A percentile compares a stretch with the other conserved stretches of the same genome.
Conservation (phyloP, 2,329 filamentous ascomycete genomes). For the Cercospora sp. region DNA sequence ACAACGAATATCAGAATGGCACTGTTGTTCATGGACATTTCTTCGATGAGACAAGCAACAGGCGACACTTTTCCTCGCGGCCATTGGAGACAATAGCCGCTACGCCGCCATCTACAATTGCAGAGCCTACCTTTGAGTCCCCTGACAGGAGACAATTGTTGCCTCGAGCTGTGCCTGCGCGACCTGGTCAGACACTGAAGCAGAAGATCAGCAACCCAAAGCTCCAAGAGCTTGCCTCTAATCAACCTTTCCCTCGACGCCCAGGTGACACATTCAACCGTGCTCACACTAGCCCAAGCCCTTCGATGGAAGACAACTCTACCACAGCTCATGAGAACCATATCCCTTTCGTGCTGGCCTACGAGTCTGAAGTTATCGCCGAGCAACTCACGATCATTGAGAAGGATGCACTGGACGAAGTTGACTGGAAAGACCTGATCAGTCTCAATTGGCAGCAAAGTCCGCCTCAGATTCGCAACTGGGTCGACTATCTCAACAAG, state of each 20-base stretch:
- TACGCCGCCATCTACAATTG: conserved; percentile 45
- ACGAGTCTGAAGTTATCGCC: conserved; percentile 75
- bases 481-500: conserved; percentile 77
- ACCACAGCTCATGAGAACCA: conserved; percentile 48
- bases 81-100: conserved; percentile 21
- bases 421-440: conserved; percentile 85
- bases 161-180: conserved; percentile 17
- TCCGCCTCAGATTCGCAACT: conserved; percentile 50
- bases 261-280: conserved; percentile 13
- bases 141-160: conserved; percentile 28
- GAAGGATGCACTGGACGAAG: conserved; percentile 80
- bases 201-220: conserved; percentile 29
- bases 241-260: conserved; percentile 28
- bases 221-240: conserved; percentile 25
- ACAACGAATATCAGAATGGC: conserved; percentile 47
- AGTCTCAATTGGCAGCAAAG: conserved; percentile 79
- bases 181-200: conserved; percentile 25
- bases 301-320: background rate
- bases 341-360: conserved; percentile 77
- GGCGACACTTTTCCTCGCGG: conserved; percentile 17
- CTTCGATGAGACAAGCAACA: conserved; percentile 49
- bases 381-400: conserved; percentile 85
- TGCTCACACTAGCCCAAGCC: conserved; percentile 8
- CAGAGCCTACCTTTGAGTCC: conserved; percentile 29
- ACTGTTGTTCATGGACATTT: conserved; percentile 49